A percentile compares a stretch with the other conserved stretches of the same genome.
Evolutionary conservation across 2,329 filamentous ascomycete species (phyloP).

Genomic region (Penicillium sp.): DNA sequence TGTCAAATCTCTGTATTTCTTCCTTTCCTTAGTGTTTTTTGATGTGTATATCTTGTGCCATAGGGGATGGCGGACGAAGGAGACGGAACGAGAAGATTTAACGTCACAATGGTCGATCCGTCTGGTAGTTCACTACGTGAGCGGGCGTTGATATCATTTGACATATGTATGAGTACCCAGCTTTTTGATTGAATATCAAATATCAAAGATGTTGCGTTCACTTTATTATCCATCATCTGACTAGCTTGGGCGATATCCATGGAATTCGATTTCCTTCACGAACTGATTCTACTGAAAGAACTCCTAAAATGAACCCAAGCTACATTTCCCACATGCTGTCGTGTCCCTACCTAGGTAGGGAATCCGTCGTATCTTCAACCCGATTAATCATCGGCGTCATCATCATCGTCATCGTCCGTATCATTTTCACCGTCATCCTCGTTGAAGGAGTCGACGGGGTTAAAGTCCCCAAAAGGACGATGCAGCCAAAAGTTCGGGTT

Average conservation of each 20-base stretch:
- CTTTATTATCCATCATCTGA: neutral
- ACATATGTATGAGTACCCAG: constrained; percentile 6
- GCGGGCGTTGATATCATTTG: neutral
- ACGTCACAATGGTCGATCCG: neutral
- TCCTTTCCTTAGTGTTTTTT: neutral
- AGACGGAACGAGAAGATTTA: neutral
- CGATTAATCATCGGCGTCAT: neutral
- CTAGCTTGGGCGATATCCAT: too few species aligned
- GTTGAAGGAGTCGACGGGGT: neutral
- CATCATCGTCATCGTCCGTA: neutral
- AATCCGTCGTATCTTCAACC: neutral
- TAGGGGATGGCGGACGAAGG: neutral
- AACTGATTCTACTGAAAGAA: too few species aligned
- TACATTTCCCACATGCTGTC: neutral
- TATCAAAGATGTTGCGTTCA: neutral
- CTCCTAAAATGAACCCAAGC: neutral
- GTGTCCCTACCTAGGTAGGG: neutral
- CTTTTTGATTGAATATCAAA: neutral
- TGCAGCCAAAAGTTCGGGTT: neutral
- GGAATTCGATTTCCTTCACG: too few species aligned
- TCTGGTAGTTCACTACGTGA: neutral
- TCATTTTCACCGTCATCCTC: neutral
- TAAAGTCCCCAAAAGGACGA: neutral
- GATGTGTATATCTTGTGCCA: constrained; percentile 1
- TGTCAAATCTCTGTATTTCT: neutral